Percentiles rank a stretch among this genome's conserved stretches.
Conservation (phyloP, 2,329 filamentous ascomycete species). For the Alternaria arborescens region DNA sequence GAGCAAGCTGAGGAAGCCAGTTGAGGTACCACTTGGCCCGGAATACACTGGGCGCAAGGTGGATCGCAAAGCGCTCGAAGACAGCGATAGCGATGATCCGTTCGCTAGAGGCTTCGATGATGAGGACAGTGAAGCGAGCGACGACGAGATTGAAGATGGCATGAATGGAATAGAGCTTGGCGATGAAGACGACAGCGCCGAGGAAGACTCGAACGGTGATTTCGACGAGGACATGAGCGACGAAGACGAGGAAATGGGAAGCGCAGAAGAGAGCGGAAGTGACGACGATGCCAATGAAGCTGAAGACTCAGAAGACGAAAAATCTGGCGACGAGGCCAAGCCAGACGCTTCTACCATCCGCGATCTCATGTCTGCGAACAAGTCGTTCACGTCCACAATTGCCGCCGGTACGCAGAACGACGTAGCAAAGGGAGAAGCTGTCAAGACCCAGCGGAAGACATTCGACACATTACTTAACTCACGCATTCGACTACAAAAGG, state of each 20-base stretch:
- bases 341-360: conserved; percentile 65
- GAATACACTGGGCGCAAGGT: conserved; percentile 82
- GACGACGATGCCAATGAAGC: conserved; percentile 58
- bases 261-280: conserved; percentile 56
- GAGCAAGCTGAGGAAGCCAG: conserved; percentile 81
- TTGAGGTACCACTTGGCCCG: conserved; percentile 73
- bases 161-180: conserved; percentile 22
- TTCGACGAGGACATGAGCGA: conserved; percentile 49
- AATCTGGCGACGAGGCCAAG: conserved; percentile 46
- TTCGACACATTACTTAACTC: conserved; percentile 91
- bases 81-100: conserved; percentile 64
- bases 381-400: conserved; percentile 69
- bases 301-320: conserved; percentile 49
- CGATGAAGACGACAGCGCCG: conserved; percentile 33
- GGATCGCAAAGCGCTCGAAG: conserved; percentile 69
- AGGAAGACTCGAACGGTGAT: conserved; percentile 52
- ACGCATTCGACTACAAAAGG: conserved; percentile 92
- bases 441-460: conserved; percentile 82
- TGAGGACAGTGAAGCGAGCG: conserved; percentile 50
- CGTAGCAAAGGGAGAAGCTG: conserved; percentile 82
- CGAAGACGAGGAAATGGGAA: conserved; percentile 54
- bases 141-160: conserved; percentile 34
- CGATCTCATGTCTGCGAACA: conserved; percentile 72
- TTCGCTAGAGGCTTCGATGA: conserved; percentile 57
- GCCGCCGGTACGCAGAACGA: conserved; percentile 77